phyloP scores from a whole-genome alignment of 176 grass and related monocot genomes.

The Pontederia crassipes region DNA sequence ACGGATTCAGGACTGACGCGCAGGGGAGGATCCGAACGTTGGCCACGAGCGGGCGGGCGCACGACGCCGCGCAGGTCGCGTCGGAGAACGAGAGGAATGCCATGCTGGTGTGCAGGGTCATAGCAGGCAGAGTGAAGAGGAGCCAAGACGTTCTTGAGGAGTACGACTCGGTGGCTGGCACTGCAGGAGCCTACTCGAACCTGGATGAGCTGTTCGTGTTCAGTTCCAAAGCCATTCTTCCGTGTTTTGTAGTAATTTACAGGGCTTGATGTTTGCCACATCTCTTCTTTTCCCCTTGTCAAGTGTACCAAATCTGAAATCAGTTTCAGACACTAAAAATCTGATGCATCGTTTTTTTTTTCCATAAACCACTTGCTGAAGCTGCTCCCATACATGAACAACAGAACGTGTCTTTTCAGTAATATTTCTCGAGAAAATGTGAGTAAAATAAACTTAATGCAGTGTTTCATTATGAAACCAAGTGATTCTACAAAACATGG shows the following conservation, averaged over 20 bases:
- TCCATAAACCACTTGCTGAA: no score
- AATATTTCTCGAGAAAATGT: no score
- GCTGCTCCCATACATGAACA: no score
- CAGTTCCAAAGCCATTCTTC: background rate
- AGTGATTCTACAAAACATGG: no score
- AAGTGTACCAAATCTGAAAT: no score
- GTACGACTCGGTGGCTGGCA: background rate
- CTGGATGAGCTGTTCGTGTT: conserved; percentile 8
- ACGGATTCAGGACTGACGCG: conserved; percentile 7
- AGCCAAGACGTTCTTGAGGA: background rate
- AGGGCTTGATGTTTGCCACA: background rate
- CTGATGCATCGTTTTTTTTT: no score
- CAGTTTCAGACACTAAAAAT: no score
- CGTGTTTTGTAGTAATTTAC: conserved; percentile 16
- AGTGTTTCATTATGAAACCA: no score
- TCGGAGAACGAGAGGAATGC: background rate
- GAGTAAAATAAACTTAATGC: no score
- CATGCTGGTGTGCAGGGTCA: conserved; percentile 3
- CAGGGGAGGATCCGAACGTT: background rate
- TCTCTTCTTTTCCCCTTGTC: no score
- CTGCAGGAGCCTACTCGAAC: background rate
- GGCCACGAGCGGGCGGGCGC: conserved; percentile 1
- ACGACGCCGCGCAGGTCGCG: background rate
- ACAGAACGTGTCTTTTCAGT: no score
- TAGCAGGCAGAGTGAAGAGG: conserved; percentile 13